Conservation (phyloP, 2,329 filamentous ascomycete genomes). For the Hypoxylon sp. region DNA sequence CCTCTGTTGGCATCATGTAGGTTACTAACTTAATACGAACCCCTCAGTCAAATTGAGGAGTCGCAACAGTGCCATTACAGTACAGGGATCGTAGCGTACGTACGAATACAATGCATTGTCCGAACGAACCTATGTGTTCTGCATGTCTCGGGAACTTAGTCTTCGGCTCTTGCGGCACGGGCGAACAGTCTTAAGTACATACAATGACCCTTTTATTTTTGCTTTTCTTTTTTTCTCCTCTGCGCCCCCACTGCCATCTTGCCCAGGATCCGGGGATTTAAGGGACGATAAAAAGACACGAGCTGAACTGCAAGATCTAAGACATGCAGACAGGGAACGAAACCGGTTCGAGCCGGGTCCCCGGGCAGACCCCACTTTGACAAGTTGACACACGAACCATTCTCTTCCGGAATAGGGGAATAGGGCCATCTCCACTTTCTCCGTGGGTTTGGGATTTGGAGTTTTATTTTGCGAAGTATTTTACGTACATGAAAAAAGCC, state of each 20-base stretch:
- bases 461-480: conserved; percentile 17
- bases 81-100: not conserved
- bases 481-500: conserved; percentile 22
- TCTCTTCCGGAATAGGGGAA: conserved; percentile 4
- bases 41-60: not conserved
- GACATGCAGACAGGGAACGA: conserved; percentile 38
- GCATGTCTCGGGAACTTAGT: conserved; percentile 36
- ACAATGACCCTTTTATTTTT: not conserved
- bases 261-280: conserved; percentile 30
- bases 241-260: conserved; percentile 14
- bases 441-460: conserved; percentile 4
- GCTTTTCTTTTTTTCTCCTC: conserved; percentile 11
- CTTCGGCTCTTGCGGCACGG: conserved; percentile 14
- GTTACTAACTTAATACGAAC: conserved; percentile 1
- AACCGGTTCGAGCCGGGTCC: conserved; percentile 43
- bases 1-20: not conserved
- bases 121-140: conserved; percentile 10
- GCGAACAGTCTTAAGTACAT: conserved; percentile 23
- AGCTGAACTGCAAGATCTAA: conserved; percentile 46
- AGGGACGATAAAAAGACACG: conserved; percentile 7
- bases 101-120: conserved; percentile 11
- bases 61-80: not conserved
- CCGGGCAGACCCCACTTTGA: conserved; percentile 30
- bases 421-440: conserved; percentile 31
- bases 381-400: conserved; percentile 22